phyloP scores from a whole-genome alignment of 148 eudicot genomes.

The Silene latifolia region DNA sequence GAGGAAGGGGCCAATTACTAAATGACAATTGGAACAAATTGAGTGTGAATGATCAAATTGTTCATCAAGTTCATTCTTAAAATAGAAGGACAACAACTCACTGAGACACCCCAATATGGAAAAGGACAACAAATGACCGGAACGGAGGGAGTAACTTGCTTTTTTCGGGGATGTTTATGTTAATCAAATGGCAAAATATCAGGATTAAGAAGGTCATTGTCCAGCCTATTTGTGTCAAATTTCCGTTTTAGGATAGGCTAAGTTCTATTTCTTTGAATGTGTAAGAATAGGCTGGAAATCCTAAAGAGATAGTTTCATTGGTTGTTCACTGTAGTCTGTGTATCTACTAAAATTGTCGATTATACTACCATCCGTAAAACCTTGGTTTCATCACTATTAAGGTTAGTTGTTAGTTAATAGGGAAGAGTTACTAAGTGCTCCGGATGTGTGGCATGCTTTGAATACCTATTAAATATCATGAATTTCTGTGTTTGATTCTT shows the following conservation, averaged over 20 bases:
- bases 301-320: not conserved
- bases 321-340: not conserved
- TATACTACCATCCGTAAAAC: not conserved
- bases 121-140: too few species aligned
- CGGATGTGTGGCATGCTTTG: not conserved
- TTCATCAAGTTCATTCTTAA: too few species aligned
- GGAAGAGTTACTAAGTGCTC: not conserved
- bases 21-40: too few species aligned
- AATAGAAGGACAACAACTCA: too few species aligned
- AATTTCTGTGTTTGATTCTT: not conserved
- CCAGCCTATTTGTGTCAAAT: too few species aligned
- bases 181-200: too few species aligned
- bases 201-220: not conserved
- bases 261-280: not conserved
- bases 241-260: not conserved
- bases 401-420: not conserved
- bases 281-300: not conserved
- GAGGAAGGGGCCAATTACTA: too few species aligned
- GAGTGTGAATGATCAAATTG: too few species aligned
- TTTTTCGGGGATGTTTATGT: constrained; percentile 3
- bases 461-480: too few species aligned
- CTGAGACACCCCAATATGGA: too few species aligned
- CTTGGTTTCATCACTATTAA: not conserved
- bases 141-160: too few species aligned
- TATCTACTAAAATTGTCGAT: not conserved